Evolutionary conservation across 139 green algal species (phyloP).

Genomic region (Ettlia oleoabundans): DNA sequence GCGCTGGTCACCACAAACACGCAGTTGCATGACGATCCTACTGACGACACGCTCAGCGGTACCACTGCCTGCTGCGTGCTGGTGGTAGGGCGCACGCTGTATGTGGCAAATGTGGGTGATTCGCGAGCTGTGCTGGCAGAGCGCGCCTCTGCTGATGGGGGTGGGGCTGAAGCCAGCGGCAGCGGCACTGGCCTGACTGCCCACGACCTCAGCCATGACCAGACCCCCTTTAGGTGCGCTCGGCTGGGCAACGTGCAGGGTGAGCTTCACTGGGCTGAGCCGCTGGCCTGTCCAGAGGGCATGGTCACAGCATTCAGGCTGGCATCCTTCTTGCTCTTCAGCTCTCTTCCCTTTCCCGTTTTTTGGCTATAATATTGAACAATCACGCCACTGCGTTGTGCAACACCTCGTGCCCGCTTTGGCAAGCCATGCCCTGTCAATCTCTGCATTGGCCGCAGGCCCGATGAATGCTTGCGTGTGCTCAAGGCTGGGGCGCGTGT

Average conservation of each 20-base stretch:
- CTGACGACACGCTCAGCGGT: constrained; percentile 81
- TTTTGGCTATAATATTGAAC: not conserved
- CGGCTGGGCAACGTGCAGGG: not conserved
- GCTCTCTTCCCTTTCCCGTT: no score
- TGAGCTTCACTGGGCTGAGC: no score
- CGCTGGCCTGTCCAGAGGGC: no score
- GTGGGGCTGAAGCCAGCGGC: not conserved
- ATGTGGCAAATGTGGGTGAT: constrained; percentile 94
- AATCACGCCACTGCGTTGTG: no score
- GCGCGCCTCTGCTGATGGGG: no score
- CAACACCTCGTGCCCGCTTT: not conserved
- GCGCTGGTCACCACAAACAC: constrained; percentile 81
- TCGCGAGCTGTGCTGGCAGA: constrained; percentile 82
- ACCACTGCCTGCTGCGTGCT: constrained; percentile 87
- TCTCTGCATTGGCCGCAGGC: constrained; percentile 61
- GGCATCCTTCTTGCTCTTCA: no score
- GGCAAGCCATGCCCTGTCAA: not conserved
- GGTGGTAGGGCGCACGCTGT: constrained; percentile 68
- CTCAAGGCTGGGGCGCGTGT: constrained; percentile 83
- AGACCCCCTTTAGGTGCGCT: constrained; percentile 81
- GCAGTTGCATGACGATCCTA: constrained; percentile 71
- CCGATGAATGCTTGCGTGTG: constrained; percentile 91
- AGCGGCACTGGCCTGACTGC: constrained; percentile 46
- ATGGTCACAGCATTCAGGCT: no score
- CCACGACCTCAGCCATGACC: constrained; percentile 74